phyloP scores from a whole-genome alignment of 108 stramenopile species.

The Craspedostauros australis region DNA sequence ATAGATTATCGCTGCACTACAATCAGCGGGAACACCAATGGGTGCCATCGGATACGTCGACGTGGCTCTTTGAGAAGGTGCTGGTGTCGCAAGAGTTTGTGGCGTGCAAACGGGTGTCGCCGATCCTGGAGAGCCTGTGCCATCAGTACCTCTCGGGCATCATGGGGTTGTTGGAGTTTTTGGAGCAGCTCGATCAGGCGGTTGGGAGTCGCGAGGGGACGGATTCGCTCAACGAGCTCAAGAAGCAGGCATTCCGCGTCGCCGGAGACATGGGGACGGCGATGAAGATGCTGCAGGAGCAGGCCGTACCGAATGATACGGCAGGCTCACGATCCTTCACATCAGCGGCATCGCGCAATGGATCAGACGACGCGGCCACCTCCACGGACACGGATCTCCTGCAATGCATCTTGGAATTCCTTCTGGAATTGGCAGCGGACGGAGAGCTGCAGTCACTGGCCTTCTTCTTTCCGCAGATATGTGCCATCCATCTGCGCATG shows the following conservation, averaged over 20 bases:
- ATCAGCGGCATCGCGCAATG: neutral
- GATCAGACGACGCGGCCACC: conserved; percentile 1
- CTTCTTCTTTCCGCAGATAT: conserved; percentile 82
- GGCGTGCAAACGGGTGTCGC: conserved; percentile 13
- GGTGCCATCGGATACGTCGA: too few relatives aligned
- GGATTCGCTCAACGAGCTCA: conserved; percentile 47
- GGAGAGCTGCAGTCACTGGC: conserved; percentile 70
- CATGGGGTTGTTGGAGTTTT: conserved; percentile 51
- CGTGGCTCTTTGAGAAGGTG: too few relatives aligned
- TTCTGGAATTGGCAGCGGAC: conserved; percentile 77
- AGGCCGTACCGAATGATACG: conserved; percentile 42
- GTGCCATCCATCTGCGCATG: conserved; percentile 83
- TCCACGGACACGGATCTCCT: conserved; percentile 45
- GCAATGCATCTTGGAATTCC: conserved; percentile 75
- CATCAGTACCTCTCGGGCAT: conserved; percentile 36
- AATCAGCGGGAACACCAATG: too few relatives aligned
- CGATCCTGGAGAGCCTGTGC: conserved; percentile 39
- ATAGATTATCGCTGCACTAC: neutral
- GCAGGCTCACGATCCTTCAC: neutral
- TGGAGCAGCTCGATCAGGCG: conserved; percentile 58
- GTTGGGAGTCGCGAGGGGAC: conserved; percentile 38
- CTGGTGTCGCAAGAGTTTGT: conserved; percentile 28
- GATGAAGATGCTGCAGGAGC: conserved; percentile 67
- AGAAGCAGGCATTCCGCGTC: conserved; percentile 83
- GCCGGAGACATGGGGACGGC: conserved; percentile 85